Conservation (phyloP, 2,329 filamentous ascomycete species). For the Alternaria brassicae region DNA sequence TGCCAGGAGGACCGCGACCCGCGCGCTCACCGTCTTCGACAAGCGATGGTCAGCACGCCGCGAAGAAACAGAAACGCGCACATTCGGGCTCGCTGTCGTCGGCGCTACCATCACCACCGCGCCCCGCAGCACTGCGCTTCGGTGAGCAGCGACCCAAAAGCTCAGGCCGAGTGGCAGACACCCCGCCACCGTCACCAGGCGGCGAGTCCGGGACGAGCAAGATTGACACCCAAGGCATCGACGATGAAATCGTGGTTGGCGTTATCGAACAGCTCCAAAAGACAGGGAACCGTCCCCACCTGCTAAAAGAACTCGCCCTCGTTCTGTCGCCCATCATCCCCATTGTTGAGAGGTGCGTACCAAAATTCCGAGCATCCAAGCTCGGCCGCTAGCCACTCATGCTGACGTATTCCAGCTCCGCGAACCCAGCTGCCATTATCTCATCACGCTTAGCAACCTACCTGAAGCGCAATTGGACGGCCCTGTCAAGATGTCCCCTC, state of each 20-base stretch:
- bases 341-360: conserved; percentile 87
- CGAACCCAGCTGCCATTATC: conserved; percentile 93
- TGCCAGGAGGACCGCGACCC: conserved; percentile 64
- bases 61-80: conserved; percentile 75
- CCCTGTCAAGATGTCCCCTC: conserved; percentile 80
- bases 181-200: conserved; percentile 77
- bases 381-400: conserved; percentile 40
- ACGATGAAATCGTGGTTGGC: conserved; percentile 93
- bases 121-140: conserved; percentile 56
- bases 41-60: conserved; percentile 64
- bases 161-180: conserved; percentile 63
- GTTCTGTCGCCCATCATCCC: conserved; percentile 78
- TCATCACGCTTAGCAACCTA: conserved; percentile 90
- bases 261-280: conserved; percentile 88
- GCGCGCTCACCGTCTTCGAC: conserved; percentile 62
- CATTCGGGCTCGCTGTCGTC: conserved; percentile 61
- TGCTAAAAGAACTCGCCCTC: conserved; percentile 90
- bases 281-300: conserved; percentile 88
- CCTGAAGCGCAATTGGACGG: conserved; percentile 83
- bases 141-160: conserved; percentile 55
- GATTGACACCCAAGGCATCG: conserved; percentile 82
- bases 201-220: conserved; percentile 60
- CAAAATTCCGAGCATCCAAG: conserved; percentile 18
- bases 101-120: conserved; percentile 54
- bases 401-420: conserved; percentile 70